Conservation (phyloP, 2,329 filamentous ascomycete genomes). For the Berkeleyomyces basicola region DNA sequence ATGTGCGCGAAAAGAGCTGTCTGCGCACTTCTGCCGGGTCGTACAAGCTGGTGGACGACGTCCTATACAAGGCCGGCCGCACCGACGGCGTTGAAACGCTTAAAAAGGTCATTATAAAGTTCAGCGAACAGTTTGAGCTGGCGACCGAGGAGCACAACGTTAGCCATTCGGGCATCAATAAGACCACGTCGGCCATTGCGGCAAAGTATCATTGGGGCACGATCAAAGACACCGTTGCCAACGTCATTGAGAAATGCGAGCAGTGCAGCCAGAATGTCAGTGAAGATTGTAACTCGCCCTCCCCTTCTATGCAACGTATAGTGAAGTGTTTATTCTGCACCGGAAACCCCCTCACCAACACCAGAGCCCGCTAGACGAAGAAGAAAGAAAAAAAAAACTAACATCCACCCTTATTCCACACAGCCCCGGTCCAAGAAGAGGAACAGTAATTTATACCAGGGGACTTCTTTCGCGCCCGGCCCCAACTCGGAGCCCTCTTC, state of each 20-base stretch:
- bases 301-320: neutral
- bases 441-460: slow-evolving; percentile 7
- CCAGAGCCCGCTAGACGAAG: neutral
- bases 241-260: slow-evolving; percentile 80
- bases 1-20: slow-evolving; percentile 88
- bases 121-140: slow-evolving; percentile 78
- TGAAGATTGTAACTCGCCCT: slow-evolving; percentile 11
- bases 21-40: slow-evolving; percentile 86
- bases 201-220: slow-evolving; percentile 94
- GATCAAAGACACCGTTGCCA: slow-evolving; percentile 92
- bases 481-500: neutral
- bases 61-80: slow-evolving; percentile 70
- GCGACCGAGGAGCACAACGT: slow-evolving; percentile 57
- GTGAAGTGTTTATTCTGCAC: neutral
- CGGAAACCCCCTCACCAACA: too few relatives aligned
- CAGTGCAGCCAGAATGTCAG: slow-evolving; percentile 66
- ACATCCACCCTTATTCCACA: neutral
- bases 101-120: slow-evolving; percentile 90
- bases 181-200: slow-evolving; percentile 86
- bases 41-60: slow-evolving; percentile 66
- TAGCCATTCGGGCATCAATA: slow-evolving; percentile 89
- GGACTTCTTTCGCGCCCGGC: neutral
- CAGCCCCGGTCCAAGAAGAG: slow-evolving; percentile 11
- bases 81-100: slow-evolving; percentile 7
- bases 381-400: neutral